These are phyloP conservation scores for Musa balbisiana DNA, from an alignment of 202 grass and related monocot genomes.

Conservation along the genomic window DNA sequence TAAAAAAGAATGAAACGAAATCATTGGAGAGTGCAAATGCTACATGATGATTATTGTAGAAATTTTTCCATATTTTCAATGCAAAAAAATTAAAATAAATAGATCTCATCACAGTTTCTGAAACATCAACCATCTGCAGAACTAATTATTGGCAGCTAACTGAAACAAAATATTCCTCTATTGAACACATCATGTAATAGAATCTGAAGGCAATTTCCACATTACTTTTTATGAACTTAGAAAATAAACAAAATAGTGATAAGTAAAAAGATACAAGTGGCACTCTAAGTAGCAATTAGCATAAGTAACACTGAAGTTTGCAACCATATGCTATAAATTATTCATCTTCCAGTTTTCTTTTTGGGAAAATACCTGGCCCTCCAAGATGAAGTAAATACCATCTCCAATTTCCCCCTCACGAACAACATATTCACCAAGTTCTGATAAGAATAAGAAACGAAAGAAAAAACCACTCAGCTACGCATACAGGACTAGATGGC, in stretches of 20 bases:
- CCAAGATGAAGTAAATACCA: conserved; percentile 78
- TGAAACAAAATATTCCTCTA: background rate
- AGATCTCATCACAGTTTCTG: no score
- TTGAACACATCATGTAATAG: background rate
- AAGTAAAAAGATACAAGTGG: no score
- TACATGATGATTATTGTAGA: background rate
- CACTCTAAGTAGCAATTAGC: background rate
- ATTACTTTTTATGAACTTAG: background rate
- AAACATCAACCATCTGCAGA: background rate
- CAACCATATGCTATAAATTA: background rate
- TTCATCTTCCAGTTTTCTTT: background rate
- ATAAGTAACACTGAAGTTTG: background rate
- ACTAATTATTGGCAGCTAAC: background rate
- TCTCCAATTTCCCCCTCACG: conserved; percentile 59
- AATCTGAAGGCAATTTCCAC: background rate
- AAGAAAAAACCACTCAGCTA: background rate
- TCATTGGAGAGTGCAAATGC: no score
- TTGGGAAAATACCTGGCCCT: conserved; percentile 54
- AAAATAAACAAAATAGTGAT: background rate
- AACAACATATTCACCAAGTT: conserved; percentile 50
- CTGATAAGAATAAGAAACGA: conserved; percentile 28
- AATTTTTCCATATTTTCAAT: background rate
- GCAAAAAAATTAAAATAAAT: background rate
- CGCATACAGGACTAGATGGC: no score
- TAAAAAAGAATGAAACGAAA: background rate